Base-by-base conservation (phyloP, 2,329 filamentous ascomycete genomes). In the Talaromyces verruculosus region DNA sequence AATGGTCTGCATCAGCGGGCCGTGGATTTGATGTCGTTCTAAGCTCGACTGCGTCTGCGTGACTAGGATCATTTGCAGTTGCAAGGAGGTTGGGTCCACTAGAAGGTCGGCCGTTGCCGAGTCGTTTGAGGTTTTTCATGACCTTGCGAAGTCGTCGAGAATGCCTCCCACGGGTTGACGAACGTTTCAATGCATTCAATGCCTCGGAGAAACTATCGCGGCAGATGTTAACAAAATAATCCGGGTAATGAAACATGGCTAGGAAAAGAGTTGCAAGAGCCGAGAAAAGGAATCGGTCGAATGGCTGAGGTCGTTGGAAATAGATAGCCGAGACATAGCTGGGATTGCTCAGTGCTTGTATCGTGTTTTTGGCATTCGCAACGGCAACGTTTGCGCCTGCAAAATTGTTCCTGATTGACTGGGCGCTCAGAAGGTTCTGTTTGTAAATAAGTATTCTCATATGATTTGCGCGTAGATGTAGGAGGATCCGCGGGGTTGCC, bases 371-470 rank as follows among this genome's bases (percentile, higher is more conserved):
- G 10, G 87, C 86, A 11, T 89, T 83, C 64, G 85, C 84, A 25
- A 88, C 84, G 1, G 85, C 86, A 0, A 85, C 89, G 71, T 91
- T 87, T 0, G 93, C 92, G 67, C 91, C 88, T 5, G 81, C 77
- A 45, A 88, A 84, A 73, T 96, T 90, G 61, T 89, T 86, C 80
- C 90, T 87, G 71, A 97, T 96, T 72, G 89, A 92, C 11, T 88
- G 90, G 3, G 90, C 88, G 37, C 89, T 93, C 75, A 96, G 91
- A 8, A 97, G 80, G 1, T 97, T 88, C 0, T 93, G 92, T 0
- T 92, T 91, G 77, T 96, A 92, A 47, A 97, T 90, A 76, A 92
- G 88, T 69, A 93, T 94, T 5, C 93, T 89, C 79, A 96, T 91
- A 80, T 96, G 93, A 72, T 97, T 97, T 1, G 91, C 85, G n/a